These are phyloP conservation scores for Hippophae tibetana DNA, from an alignment of 306 rosid genomes.

Conservation along the genomic window DNA sequence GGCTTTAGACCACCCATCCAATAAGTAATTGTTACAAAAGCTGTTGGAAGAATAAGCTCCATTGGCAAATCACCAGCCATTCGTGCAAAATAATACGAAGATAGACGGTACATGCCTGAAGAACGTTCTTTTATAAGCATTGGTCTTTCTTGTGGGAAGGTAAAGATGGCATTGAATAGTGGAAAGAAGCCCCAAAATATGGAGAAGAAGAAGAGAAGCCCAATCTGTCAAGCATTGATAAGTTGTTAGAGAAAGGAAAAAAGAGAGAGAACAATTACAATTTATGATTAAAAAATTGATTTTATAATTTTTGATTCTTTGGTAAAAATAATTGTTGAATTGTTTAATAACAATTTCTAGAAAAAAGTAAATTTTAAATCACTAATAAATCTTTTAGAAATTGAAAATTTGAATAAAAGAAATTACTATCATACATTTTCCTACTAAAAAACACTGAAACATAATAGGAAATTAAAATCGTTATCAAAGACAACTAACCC, in stretches of 20 bases:
- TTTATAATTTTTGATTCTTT: too few species aligned
- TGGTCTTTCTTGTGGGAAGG: constrained; percentile 72
- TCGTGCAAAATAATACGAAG: constrained; percentile 72
- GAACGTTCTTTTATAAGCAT: constrained; percentile 73
- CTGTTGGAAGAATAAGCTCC: constrained; percentile 82
- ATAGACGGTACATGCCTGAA: constrained; percentile 83
- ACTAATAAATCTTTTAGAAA: too few species aligned
- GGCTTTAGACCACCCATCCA: constrained; percentile 95
- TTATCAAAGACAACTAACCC: too few species aligned
- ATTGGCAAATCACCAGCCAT: constrained; percentile 74
- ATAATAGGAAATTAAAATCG: background rate
- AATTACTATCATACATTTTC: too few species aligned
- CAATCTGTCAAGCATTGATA: constrained; percentile 38
- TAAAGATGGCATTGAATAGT: constrained; percentile 70
- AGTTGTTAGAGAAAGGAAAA: too few species aligned
- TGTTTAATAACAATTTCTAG: too few species aligned
- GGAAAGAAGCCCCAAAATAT: constrained; percentile 92
- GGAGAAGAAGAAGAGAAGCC: constrained; percentile 86
- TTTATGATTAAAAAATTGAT: too few species aligned
- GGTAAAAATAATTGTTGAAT: too few species aligned
- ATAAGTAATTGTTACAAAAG: constrained; percentile 55
- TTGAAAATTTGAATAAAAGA: too few species aligned
- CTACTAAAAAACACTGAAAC: too few species aligned
- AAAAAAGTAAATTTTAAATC: too few species aligned
- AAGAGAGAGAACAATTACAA: too few species aligned